A percentile compares a stretch with the other conserved stretches of the same genome.
phyloP scores from a whole-genome alignment of 2,329 filamentous ascomycete genomes.

The Neurospora sp. region DNA sequence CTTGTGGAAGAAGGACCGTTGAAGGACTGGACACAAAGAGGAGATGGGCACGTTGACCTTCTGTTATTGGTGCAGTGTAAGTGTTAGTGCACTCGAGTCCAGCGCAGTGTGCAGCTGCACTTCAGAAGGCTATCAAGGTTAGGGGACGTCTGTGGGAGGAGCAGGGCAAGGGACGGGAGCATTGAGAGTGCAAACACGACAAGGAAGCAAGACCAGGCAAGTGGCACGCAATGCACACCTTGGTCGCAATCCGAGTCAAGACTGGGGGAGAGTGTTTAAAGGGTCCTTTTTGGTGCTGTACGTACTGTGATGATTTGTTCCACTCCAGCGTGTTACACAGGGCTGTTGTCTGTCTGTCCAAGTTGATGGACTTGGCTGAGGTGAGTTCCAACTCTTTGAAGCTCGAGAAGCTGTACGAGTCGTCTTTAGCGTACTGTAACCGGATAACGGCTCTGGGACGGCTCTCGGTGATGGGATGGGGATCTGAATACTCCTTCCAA shows the following conservation, averaged over 20 bases:
- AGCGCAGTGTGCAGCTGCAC: neutral
- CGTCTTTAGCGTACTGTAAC: neutral
- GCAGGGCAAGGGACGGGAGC: neutral
- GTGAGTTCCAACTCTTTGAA: neutral
- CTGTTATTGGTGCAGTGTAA: neutral
- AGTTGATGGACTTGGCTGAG: neutral
- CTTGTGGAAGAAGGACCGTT: neutral
- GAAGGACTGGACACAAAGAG: neutral
- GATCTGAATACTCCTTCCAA: neutral
- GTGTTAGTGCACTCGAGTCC: neutral
- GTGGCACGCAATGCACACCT: conserved; percentile 17
- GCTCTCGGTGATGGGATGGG: neutral
- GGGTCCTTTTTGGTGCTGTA: neutral
- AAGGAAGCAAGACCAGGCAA: neutral
- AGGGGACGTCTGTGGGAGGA: neutral
- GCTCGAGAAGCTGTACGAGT: neutral
- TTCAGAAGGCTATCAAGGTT: neutral
- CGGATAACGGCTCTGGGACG: neutral
- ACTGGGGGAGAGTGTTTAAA: conserved; percentile 1
- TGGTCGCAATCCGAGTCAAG: conserved; percentile 14
- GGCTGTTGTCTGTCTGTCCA: neutral
- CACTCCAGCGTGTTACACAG: neutral
- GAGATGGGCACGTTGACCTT: neutral
- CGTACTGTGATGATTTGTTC: neutral
- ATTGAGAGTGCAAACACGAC: neutral